Base-by-base conservation (phyloP, 140 eudicot species). In the Senecio squalidus region DNA sequence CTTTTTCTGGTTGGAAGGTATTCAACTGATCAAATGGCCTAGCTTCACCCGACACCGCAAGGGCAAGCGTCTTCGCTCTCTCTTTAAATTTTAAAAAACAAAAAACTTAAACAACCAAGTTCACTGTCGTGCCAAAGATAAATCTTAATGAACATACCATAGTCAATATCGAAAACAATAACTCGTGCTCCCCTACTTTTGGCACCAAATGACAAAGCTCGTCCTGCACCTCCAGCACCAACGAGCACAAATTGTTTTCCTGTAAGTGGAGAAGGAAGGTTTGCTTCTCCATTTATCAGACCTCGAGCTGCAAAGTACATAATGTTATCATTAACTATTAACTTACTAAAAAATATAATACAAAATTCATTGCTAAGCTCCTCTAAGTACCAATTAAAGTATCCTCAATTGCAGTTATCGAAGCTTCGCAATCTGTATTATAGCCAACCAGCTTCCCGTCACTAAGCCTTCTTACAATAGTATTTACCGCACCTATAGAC, bases 221-320 rank as follows among this genome's bases (percentile, higher is more conserved):
- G 76, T 58, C 94, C 96, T 11, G 96, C 96, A 62, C 96, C 94
- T 6, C 96, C 96, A 8, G 96, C 94, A 30, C 96, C 94, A 62
- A 76, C 94, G 33, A 88, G 52, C 52, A 88, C 89, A 59, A 88
- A 88, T 60, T 77, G 73, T 66, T 78, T 88, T 30, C 78, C 82
- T 3, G 69, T 70, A 39, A 88, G 61, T 10, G 94, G 88, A 51
- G 93, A 83, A 33, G 73, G 71, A 52, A 59, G 61, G n/a, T 46
- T 56, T 38, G 76, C 79, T 55, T 77, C 77, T 48, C 79, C 84
- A 17, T 77, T 71, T n/a, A 55, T 58, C 11, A 73, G 63, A 26
- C 82, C 81, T 60, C 74, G 55, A 39, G 60, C 91, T 82, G 73
- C 44, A 58, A 58, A 26, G 20, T 18, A 26, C 3, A n/a, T n/a